Base-by-base conservation (phyloP, 176 grass and related monocot species). In the Dendrocalamus sinicus region DNA sequence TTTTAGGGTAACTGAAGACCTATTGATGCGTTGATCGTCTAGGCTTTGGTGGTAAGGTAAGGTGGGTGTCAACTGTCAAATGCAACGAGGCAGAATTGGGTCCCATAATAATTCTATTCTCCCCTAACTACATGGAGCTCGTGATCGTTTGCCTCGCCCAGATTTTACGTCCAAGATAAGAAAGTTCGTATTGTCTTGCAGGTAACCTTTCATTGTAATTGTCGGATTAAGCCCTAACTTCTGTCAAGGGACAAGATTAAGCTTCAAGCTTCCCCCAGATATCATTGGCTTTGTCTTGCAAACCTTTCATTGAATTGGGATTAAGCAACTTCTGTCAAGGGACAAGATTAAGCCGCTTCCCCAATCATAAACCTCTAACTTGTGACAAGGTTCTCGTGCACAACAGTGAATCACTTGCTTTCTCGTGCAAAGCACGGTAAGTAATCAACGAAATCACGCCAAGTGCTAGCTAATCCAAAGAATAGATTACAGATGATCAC, bases 151-250 rank as follows among this genome's bases (percentile, higher is more conserved):
- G 10, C 6, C 26, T 14, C 1, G 24, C 1, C 4, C n/a, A 46
- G 23, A 53, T 77, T 77, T 77, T 46, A 58, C 83, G 83, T 85
- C 46, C 77, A 81, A n/a, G 77, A 17, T 55, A 80, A 75, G 76
- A 53, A 80, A 75, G 67, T 44, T 0, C 8, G 14, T 9, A 74
- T 7, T 53, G 26, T 87, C 58, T 45, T 24, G 51, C 2, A 8
- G 69, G 57, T 54, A 80, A 65, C 28, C 32, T 50, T 46, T 70
- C 41, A 28, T 19, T 8, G 53, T 14, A 40, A 35, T 44, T 22
- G 72, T 54, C 60, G 15, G 82, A 41, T 76, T 53, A 84, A 20
- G 59, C 30, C 30, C 63, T 66, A 35, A 66, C 63, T 16, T 35
- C 13, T 8, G 7, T 66, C 14, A 9, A 17, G 64, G 73, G 69